These are phyloP conservation scores for Calonectria multiphialidica DNA, from an alignment of 2,329 filamentous ascomycete species.

Conservation along the genomic window DNA sequence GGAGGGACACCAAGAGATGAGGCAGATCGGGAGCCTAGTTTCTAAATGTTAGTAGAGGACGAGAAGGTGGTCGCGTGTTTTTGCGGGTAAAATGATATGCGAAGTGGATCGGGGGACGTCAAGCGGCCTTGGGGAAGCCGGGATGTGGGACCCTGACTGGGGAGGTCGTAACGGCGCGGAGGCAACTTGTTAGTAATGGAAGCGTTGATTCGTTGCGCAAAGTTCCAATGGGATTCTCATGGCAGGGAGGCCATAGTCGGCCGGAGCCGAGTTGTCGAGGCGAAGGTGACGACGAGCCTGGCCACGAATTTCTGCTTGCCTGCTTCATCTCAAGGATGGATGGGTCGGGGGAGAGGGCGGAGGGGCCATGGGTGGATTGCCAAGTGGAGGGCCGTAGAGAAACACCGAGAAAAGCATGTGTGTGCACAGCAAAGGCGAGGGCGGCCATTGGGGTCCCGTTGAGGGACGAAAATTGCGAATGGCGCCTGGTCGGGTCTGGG, in stretches of 20 bases:
- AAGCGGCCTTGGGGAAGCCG: slow-evolving; percentile 39
- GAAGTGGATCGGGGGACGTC: slow-evolving; percentile 40
- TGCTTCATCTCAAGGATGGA: slow-evolving; percentile 15
- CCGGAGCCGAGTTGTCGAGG: slow-evolving; percentile 25
- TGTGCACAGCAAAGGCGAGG: slow-evolving; percentile 14
- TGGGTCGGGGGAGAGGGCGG: slow-evolving; percentile 23
- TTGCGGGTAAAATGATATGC: slow-evolving; percentile 43
- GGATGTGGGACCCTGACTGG: slow-evolving; percentile 43
- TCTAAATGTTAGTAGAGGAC: slow-evolving; percentile 38
- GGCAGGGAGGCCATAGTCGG: slow-evolving; percentile 16
- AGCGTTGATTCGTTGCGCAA: slow-evolving; percentile 29
- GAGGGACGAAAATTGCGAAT: slow-evolving; percentile 10
- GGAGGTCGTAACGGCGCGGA: slow-evolving; percentile 35
- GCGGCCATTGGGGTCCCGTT: slow-evolving; percentile 27
- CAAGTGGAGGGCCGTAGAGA: slow-evolving; percentile 24
- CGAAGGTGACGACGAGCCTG: slow-evolving; percentile 21
- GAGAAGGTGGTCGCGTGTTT: slow-evolving; percentile 43
- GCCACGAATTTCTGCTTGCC: background rate
- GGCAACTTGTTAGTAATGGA: slow-evolving; percentile 31
- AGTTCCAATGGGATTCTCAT: background rate
- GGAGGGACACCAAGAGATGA: slow-evolving; percentile 21
- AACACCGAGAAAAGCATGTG: slow-evolving; percentile 24
- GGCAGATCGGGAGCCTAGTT: slow-evolving; percentile 36
- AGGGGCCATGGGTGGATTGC: slow-evolving; percentile 25
- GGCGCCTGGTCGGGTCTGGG: slow-evolving; percentile 1